These are phyloP conservation scores for Trichomonas tenax DNA, from an alignment of 208 protist species.

Conservation along the genomic window DNA sequence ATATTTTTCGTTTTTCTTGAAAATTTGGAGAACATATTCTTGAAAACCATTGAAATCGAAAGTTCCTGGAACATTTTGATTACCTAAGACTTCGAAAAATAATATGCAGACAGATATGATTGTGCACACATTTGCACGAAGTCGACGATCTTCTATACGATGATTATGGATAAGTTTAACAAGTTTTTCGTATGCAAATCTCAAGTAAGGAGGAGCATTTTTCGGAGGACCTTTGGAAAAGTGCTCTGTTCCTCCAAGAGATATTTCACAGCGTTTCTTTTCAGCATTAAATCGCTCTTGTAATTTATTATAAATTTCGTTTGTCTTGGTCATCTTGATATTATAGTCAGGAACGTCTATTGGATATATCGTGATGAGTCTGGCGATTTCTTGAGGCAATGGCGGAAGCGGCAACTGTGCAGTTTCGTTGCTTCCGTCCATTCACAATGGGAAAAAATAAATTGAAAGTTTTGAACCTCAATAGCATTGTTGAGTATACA, in stretches of 20 bases:
- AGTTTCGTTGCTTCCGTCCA: not conserved
- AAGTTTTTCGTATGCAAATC: not conserved
- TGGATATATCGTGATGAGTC: not conserved
- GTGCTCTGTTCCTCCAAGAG: not conserved
- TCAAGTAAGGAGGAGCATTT: not conserved
- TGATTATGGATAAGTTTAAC: not conserved
- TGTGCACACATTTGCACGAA: not conserved
- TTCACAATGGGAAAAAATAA: too few relatives aligned
- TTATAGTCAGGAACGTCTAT: not conserved
- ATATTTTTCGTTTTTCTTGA: not conserved
- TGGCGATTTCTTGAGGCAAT: not conserved
- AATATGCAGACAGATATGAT: not conserved
- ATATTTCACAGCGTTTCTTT: not conserved
- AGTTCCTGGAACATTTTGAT: not conserved
- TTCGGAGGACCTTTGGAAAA: not conserved
- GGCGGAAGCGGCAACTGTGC: not conserved
- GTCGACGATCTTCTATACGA: not conserved
- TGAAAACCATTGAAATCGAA: not conserved
- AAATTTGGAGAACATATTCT: not conserved
- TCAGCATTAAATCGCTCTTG: not conserved
- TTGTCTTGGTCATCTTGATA: not conserved
- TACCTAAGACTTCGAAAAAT: not conserved
- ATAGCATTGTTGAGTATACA: too few relatives aligned
- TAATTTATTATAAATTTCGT: not conserved
- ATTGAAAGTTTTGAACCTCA: too few relatives aligned